phyloP scores from a whole-genome alignment of 1,139 yeast species.

The Pichia sp. region DNA sequence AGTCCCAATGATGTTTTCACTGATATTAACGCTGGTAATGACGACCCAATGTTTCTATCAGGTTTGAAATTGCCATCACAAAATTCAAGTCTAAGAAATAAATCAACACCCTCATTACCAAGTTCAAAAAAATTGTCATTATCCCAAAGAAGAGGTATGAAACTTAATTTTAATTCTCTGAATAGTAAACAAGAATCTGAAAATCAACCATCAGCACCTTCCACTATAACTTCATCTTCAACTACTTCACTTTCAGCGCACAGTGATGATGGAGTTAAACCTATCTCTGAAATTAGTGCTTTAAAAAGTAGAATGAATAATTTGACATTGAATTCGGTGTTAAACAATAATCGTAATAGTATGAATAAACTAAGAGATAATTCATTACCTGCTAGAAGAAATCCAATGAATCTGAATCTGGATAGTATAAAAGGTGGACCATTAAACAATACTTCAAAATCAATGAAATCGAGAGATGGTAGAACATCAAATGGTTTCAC shows the following conservation, averaged over 20 bases:
- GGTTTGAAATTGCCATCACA: background rate
- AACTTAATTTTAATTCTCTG: slow-evolving; percentile 37
- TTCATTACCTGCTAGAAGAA: slow-evolving; percentile 19
- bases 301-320: slow-evolving; percentile 7
- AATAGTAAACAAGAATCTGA: slow-evolving; percentile 8
- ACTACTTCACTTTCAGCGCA: slow-evolving; percentile 1
- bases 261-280: background rate
- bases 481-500: slow-evolving; percentile 40
- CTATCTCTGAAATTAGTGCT: background rate
- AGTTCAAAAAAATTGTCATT: slow-evolving; percentile 32
- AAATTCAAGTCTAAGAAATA: background rate
- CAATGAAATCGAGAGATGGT: background rate
- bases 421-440: slow-evolving; percentile 3
- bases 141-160: slow-evolving; percentile 56
- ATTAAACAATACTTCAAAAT: background rate
- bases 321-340: slow-evolving; percentile 2
- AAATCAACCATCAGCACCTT: background rate
- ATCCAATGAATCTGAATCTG: slow-evolving; percentile 9
- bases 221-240: background rate
- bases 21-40: background rate
- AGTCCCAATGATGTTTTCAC: background rate
- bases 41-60: background rate
- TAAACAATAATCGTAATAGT: slow-evolving; percentile 3
- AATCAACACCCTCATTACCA: background rate
- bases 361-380: slow-evolving; percentile 21